These are phyloP conservation scores for Rubia yunnanensis DNA, from an alignment of 257 asterid species.

Conservation along the genomic window DNA sequence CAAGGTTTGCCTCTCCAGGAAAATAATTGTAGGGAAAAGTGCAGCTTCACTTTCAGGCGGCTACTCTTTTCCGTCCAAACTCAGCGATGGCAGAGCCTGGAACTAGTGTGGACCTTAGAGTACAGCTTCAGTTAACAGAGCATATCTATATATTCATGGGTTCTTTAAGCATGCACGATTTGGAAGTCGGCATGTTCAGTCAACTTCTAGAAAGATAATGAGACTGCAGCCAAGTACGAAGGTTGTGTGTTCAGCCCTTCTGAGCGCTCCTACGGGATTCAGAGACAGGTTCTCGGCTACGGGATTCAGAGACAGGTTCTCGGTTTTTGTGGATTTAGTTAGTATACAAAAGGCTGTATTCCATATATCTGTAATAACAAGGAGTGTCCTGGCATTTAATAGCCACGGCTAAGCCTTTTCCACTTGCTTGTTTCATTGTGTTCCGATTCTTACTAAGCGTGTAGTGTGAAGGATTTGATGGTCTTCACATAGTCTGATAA, in stretches of 20 bases:
- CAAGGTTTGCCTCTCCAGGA: conserved; percentile 39
- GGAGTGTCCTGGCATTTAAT: conserved; percentile 15
- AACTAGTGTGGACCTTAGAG: not conserved
- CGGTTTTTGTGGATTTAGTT: conserved; percentile 8
- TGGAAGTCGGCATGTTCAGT: not conserved
- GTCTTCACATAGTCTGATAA: not conserved
- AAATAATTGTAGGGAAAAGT: conserved; percentile 15
- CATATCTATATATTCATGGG: not conserved
- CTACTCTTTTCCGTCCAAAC: not conserved
- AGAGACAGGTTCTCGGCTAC: not conserved
- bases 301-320: conserved; percentile 5
- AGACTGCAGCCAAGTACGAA: conserved; percentile 5
- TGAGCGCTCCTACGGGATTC: not conserved
- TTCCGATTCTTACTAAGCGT: not conserved
- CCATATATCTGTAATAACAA: conserved; percentile 11
- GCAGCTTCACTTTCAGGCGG: conserved; percentile 14
- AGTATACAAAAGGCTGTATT: conserved; percentile 19
- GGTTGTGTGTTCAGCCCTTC: not conserved
- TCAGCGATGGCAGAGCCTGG: conserved; percentile 8
- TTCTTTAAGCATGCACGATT: too few species aligned
- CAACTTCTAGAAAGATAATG: not conserved
- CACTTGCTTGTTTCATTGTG: conserved; percentile 9
- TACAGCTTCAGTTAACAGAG: not conserved
- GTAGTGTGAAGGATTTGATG: not conserved
- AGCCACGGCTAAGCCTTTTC: conserved; percentile 16